phyloP scores from a whole-genome alignment of 2,329 filamentous ascomycete species.

The Chalara sp. region DNA sequence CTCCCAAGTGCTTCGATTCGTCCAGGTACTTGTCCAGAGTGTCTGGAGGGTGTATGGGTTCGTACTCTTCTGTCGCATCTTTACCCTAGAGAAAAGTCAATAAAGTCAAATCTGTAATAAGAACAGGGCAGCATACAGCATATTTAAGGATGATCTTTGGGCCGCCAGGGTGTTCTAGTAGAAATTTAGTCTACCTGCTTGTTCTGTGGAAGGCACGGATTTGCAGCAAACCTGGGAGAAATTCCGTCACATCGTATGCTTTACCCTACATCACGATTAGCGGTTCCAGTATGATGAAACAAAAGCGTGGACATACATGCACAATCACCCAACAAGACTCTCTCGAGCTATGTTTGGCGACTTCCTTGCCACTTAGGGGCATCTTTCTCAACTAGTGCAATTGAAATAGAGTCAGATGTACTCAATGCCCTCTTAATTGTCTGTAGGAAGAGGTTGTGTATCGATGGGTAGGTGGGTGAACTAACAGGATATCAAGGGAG shows the following conservation, averaged over 20 bases:
- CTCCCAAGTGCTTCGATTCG: conserved; percentile 78
- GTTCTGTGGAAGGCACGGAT: background rate
- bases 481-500: too few relatives aligned
- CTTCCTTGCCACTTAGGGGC: conserved; percentile 43
- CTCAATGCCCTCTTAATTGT: too few relatives aligned
- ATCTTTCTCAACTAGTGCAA: conserved; percentile 10
- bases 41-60: conserved; percentile 83
- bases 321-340: conserved; percentile 92
- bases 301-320: conserved; percentile 44
- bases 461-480: too few relatives aligned
- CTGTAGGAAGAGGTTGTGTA: too few relatives aligned
- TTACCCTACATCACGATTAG: conserved; percentile 47
- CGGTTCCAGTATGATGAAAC: conserved; percentile 7
- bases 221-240: conserved; percentile 56
- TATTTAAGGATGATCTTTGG: conserved; percentile 95
- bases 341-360: conserved; percentile 68
- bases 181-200: background rate
- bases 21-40: conserved; percentile 82
- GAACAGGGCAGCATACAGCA: conserved; percentile 44
- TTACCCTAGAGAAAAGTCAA: conserved; percentile 47
- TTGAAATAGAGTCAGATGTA: too few relatives aligned
- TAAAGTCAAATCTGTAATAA: background rate
- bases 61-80: conserved; percentile 88
- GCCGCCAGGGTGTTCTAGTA: conserved; percentile 75
- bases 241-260: conserved; percentile 86